Evolutionary conservation across 345 rosid species (phyloP).

Genomic region (Carallia brachiata): DNA sequence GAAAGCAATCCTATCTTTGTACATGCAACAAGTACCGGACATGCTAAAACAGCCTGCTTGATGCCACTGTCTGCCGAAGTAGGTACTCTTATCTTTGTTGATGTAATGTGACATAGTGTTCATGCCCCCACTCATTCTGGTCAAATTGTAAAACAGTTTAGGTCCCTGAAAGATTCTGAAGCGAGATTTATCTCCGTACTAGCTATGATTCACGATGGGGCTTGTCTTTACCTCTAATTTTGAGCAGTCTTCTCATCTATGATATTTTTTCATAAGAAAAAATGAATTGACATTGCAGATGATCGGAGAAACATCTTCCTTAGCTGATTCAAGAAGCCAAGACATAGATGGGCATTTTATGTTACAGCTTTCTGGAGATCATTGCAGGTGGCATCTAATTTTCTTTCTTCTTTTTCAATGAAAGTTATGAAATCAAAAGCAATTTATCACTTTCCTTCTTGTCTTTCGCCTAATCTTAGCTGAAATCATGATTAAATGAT

Average conservation of each 20-base stretch:
- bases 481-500: background rate
- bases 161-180: too few relatives aligned
- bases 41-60: conserved; percentile 16
- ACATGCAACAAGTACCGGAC: conserved; percentile 17
- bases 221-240: too few relatives aligned
- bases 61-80: conserved; percentile 28
- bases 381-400: conserved; percentile 2
- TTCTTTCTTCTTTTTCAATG: too few relatives aligned
- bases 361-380: conserved; percentile 14
- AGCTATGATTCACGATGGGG: too few relatives aligned
- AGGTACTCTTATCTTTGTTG: conserved; percentile 2
- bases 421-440: too few relatives aligned
- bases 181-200: too few relatives aligned
- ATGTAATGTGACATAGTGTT: too few relatives aligned
- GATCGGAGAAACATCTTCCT: conserved; percentile 17
- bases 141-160: too few relatives aligned
- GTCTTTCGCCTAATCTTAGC: background rate
- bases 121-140: too few relatives aligned
- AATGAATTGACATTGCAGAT: conserved; percentile 5
- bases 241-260: too few relatives aligned
- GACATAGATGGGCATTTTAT: conserved; percentile 14
- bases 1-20: conserved; percentile 17
- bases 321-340: conserved; percentile 7
- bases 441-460: background rate
- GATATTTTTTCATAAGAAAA: too few relatives aligned